Evolutionary conservation across 495 filamentous ascomycete species (phyloP).

Genomic region (Neurospora sp.): DNA sequence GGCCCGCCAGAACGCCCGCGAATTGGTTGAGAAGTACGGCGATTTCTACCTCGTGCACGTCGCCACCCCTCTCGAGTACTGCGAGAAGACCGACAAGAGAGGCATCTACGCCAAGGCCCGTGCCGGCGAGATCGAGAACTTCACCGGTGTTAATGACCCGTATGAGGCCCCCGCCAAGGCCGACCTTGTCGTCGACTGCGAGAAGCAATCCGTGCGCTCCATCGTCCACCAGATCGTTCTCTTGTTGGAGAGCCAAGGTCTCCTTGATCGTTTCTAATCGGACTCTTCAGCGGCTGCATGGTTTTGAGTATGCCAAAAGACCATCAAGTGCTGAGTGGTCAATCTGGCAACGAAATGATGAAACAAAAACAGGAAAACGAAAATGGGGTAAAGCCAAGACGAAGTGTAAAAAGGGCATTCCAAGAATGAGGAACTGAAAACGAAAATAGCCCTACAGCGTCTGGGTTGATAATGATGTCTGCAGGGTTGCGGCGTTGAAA

Average conservation of each 20-base stretch:
- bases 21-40: slow-evolving; percentile 78
- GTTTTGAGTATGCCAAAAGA: not conserved
- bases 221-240: slow-evolving; percentile 96
- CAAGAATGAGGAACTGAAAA: not conserved
- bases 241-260: slow-evolving; percentile 80
- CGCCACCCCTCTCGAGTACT: slow-evolving; percentile 80
- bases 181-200: slow-evolving; percentile 72
- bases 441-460: not conserved
- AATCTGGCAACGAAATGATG: not conserved
- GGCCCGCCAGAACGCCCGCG: slow-evolving; percentile 62
- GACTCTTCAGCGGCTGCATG: not conserved
- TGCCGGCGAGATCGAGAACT: slow-evolving; percentile 89
- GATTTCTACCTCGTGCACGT: slow-evolving; percentile 94
- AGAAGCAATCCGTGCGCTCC: slow-evolving; percentile 78
- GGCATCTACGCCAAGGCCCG: slow-evolving; percentile 83
- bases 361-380: not conserved
- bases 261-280: slow-evolving; percentile 50
- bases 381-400: not conserved
- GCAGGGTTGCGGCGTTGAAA: not conserved
- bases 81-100: slow-evolving; percentile 88
- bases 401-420: not conserved
- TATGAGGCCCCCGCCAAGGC: slow-evolving; percentile 81
- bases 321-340: not conserved
- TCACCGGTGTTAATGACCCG: slow-evolving; percentile 96
- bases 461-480: not conserved